Evolutionary conservation across 345 rosid species (phyloP).

Genomic region (Boechera retrofracta): DNA sequence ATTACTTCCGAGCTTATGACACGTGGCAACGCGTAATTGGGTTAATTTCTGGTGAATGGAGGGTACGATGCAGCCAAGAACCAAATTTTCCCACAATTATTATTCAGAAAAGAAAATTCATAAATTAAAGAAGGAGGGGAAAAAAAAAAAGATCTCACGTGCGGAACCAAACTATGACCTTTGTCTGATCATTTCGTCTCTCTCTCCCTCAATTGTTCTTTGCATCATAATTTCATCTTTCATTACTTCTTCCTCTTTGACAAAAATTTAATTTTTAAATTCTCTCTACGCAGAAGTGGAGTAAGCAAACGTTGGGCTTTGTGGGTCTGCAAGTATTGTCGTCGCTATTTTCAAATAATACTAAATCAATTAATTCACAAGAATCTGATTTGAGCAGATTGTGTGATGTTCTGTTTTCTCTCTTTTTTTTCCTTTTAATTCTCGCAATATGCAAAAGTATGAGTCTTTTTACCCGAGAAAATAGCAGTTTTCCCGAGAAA

Average conservation of each 20-base stretch:
- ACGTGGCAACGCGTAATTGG: constrained; percentile 16
- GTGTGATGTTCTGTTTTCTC: constrained; percentile 26
- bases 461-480: constrained; percentile 41
- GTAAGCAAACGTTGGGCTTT: constrained; percentile 37
- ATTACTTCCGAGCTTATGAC: background rate
- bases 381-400: constrained; percentile 10
- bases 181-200: constrained; percentile 42
- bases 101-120: background rate
- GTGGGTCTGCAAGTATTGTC: constrained; percentile 15
- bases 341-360: constrained; percentile 25
- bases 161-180: constrained; percentile 40
- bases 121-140: no score
- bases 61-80: constrained; percentile 42
- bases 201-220: constrained; percentile 27
- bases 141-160: constrained; percentile 38
- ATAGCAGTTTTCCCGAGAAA: constrained; percentile 43
- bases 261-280: background rate
- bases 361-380: constrained; percentile 21
- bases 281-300: constrained; percentile 32
- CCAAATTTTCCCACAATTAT: constrained; percentile 18
- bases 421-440: constrained; percentile 21
- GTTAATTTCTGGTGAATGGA: constrained; percentile 31
- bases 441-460: constrained; percentile 18
- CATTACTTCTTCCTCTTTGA: background rate
- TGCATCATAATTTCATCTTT: background rate